These are phyloP conservation scores for Setaria viridis DNA, from an alignment of 202 grass and related monocot species.

Conservation along the genomic window DNA sequence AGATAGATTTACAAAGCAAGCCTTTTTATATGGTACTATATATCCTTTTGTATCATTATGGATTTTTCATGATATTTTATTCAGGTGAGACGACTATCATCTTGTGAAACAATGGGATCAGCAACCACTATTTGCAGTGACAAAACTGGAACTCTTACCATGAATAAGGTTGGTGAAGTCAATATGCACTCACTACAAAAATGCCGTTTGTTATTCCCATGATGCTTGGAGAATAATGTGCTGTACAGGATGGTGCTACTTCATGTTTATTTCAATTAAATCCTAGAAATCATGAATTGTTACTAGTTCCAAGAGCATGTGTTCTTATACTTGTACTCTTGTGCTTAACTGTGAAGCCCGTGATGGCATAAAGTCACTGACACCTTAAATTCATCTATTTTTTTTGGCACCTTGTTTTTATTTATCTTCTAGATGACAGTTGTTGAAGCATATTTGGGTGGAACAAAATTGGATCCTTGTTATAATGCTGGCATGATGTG, in stretches of 20 bases:
- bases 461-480: constrained; percentile 59
- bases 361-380: constrained; percentile 7
- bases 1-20: constrained; percentile 16
- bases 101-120: constrained; percentile 97
- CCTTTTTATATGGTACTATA: neutral
- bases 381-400: no score
- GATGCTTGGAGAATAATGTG: neutral
- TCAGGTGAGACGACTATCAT: constrained; percentile 85
- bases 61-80: neutral
- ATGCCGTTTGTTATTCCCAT: neutral
- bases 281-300: constrained; percentile 17
- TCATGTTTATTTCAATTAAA: constrained; percentile 32
- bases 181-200: neutral
- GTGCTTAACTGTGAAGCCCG: neutral
- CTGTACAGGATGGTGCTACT: constrained; percentile 8
- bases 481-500: constrained; percentile 47
- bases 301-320: neutral
- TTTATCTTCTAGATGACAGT: constrained; percentile 80
- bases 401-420: constrained; percentile 42
- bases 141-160: constrained; percentile 92
- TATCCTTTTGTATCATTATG: neutral
- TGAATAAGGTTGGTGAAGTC: constrained; percentile 73
- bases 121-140: constrained; percentile 96
- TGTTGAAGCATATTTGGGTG: constrained; percentile 77
- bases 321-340: neutral